Base-by-base conservation (phyloP, 192 early-diverging fungal genomes). In the Nowakowskiella sp. region DNA sequence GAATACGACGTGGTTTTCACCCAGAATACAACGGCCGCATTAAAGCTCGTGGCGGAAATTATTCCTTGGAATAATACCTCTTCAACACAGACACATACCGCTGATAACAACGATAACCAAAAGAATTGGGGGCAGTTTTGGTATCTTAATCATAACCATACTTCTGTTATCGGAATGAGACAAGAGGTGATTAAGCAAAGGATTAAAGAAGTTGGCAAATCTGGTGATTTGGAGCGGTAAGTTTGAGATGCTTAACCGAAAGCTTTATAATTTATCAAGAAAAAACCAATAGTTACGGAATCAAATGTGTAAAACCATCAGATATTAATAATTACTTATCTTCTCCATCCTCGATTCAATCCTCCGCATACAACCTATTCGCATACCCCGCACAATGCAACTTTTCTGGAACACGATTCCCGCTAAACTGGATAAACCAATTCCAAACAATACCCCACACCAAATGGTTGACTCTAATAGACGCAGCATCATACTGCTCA, bases 371-470 rank as follows among this genome's bases (percentile, higher is more conserved):
- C 52, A 76, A 76, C 30, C 70, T 92, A 9, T 67, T 91, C 28
- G 84, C 85, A 0, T 86, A 83, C 56, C 86, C 89, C 0, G 87
- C 85, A 6, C 90, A 92, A 68, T 91, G 85, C 63, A 92, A 92
- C 69, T 87, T 83, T 61, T 76, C 81, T 7, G 90, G 90, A 0
- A 63, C 68, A 32, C 74, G 81, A 31, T 89, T 85, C 47, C 83
- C 86, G 6, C 66, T 87, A 4, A 45, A 63, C 2, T 86, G 82
- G 66, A 56, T 77, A 7, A 58, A 44, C 32, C 65, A 57, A 30
- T 61, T 84, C 49, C 66, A 47, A 5, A 6, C 8, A 24, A 53
- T 24, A 39, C 10, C 32, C 26, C 24, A 69, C 23, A 23, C 3
- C 4, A 60, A 30, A 2, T 66, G 67, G 75, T 59, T 61, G 62